Conservation (phyloP, 495 filamentous ascomycete species). For the Neurospora sp. region DNA sequence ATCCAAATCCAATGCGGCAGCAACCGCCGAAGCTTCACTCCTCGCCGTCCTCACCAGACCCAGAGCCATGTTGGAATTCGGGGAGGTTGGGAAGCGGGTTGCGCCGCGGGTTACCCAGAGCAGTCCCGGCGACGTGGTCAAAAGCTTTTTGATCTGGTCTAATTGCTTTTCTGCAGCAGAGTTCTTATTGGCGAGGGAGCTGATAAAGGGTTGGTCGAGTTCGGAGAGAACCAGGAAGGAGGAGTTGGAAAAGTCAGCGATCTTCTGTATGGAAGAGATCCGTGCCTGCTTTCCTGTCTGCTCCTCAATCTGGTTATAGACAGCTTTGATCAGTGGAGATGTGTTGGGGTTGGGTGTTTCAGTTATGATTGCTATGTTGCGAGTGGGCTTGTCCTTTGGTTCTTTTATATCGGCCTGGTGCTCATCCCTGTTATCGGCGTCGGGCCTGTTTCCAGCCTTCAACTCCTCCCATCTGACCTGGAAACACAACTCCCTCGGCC, state of each 20-base stretch:
- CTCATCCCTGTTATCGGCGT: neutral
- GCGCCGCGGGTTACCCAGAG: conserved; percentile 34
- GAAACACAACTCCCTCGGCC: conserved; percentile 28
- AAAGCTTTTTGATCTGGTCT: conserved; percentile 25
- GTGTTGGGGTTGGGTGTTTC: conserved; percentile 21
- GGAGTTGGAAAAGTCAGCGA: conserved; percentile 13
- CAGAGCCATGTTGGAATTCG: conserved; percentile 26
- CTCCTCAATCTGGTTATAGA: conserved; percentile 22
- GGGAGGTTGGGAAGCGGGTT: conserved; percentile 22
- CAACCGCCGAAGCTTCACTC: conserved; percentile 23
- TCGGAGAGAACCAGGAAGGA: conserved; percentile 26
- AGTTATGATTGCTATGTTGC: conserved; percentile 29
- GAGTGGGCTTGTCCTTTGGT: neutral
- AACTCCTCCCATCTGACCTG: conserved; percentile 34
- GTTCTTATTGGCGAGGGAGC: conserved; percentile 7
- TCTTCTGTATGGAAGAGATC: conserved; percentile 17
- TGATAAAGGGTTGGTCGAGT: conserved; percentile 16
- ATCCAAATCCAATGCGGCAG: conserved; percentile 27
- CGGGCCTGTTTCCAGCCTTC: neutral
- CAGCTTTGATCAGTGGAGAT: conserved; percentile 24
- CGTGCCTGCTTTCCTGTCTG: conserved; percentile 17
- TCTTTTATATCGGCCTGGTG: conserved; percentile 3
- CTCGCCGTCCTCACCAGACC: conserved; percentile 29
- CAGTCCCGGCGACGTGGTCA: conserved; percentile 26
- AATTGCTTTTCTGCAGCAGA: conserved; percentile 11